Evolutionary conservation across 1,284 basidiomycete species (phyloP).

Genomic region (Malassezia restricta): DNA sequence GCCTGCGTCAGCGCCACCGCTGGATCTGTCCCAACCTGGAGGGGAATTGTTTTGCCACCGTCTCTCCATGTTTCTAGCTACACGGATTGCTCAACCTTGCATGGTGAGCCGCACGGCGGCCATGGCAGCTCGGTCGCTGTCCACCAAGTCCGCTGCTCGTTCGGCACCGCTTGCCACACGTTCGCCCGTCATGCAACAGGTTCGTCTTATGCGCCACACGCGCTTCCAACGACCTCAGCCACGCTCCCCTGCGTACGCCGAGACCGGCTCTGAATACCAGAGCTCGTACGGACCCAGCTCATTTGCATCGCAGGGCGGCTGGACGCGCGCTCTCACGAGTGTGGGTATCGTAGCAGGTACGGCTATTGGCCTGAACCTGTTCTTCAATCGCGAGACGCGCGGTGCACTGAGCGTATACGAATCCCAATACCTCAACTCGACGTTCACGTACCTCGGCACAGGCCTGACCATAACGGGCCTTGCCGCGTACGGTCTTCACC

Average conservation of each 20-base stretch:
- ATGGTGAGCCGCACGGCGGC: background rate
- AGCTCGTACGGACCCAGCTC: background rate
- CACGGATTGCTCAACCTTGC: background rate
- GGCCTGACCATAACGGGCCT: slow-evolving; percentile 65
- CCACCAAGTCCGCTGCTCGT: background rate
- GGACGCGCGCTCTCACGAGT: slow-evolving; percentile 30
- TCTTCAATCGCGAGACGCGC: slow-evolving; percentile 43
- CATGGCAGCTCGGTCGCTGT: background rate
- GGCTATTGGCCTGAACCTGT: slow-evolving; percentile 38
- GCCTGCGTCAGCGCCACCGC: no score
- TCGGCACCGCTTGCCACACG: background rate
- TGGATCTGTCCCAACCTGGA: no score
- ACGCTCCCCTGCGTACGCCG: background rate
- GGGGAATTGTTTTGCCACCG: no score
- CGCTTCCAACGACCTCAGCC: slow-evolving; percentile 8
- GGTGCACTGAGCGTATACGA: slow-evolving; percentile 23
- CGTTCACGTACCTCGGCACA: slow-evolving; percentile 72
- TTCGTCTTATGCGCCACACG: slow-evolving; percentile 11
- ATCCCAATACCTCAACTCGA: slow-evolving; percentile 58
- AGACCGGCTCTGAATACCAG: background rate
- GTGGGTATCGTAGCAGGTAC: slow-evolving; percentile 40
- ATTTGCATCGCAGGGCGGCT: slow-evolving; percentile 21
- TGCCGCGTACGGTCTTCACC: slow-evolving; percentile 66
- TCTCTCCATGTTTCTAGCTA: slow-evolving; percentile 3
- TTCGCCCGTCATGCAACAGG: slow-evolving; percentile 9